Evolutionary conservation across 1,284 basidiomycete genomes (phyloP).

Genomic region (Cryptococcus sp.): DNA sequence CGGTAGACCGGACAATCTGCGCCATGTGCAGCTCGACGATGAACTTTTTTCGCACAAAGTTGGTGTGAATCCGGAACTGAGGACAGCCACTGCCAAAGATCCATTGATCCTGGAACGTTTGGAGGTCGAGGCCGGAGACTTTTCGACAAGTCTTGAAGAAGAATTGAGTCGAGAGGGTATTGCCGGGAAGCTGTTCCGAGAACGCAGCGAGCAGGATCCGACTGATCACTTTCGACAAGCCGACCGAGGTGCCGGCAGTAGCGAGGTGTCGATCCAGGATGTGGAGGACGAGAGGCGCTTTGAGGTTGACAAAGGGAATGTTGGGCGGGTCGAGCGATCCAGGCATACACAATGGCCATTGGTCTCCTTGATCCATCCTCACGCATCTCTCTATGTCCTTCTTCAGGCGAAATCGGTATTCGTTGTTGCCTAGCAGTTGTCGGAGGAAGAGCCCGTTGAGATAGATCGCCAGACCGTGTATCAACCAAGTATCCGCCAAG

Average conservation of each 20-base stretch:
- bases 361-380: slow-evolving; percentile 77
- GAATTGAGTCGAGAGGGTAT: slow-evolving; percentile 78
- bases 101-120: slow-evolving; percentile 94
- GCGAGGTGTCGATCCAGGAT: slow-evolving; percentile 90
- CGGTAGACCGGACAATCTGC: slow-evolving; percentile 71
- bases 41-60: slow-evolving; percentile 97
- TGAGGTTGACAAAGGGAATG: slow-evolving; percentile 87
- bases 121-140: slow-evolving; percentile 82
- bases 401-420: slow-evolving; percentile 91
- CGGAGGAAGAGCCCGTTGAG: slow-evolving; percentile 84
- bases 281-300: slow-evolving; percentile 89
- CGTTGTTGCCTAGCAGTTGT: slow-evolving; percentile 89
- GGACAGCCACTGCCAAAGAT: slow-evolving; percentile 97
- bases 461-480: slow-evolving; percentile 86
- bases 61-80: slow-evolving; percentile 78
- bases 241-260: slow-evolving; percentile 91
- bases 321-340: slow-evolving; percentile 76
- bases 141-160: slow-evolving; percentile 92
- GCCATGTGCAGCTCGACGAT: slow-evolving; percentile 91
- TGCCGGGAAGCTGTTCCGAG: slow-evolving; percentile 80
- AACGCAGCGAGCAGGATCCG: slow-evolving; percentile 92
- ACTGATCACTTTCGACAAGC: slow-evolving; percentile 88
- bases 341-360: slow-evolving; percentile 91
- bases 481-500: slow-evolving; percentile 95
- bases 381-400: slow-evolving; percentile 95